These are phyloP conservation scores for Arctostaphylos glauca DNA, from an alignment of 148 eudicot species.

Conservation along the genomic window DNA sequence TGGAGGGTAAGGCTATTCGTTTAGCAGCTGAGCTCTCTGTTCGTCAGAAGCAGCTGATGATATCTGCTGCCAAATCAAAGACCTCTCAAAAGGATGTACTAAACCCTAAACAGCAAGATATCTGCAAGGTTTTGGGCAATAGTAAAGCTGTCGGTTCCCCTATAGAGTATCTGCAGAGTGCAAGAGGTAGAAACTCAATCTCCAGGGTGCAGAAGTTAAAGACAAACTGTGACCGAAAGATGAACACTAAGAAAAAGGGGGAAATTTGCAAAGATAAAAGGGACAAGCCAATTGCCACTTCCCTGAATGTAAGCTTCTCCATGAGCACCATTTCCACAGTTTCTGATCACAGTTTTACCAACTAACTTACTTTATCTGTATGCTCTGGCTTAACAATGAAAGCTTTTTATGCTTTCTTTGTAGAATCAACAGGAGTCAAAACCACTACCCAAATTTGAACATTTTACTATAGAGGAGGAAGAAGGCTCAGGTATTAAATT, in stretches of 20 bases:
- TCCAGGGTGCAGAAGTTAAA: conserved; percentile 38
- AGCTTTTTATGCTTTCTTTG: conserved; percentile 19
- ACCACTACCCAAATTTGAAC: conserved; percentile 60
- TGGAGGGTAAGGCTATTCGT: conserved; percentile 20
- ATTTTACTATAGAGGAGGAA: conserved; percentile 71
- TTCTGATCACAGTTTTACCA: conserved; percentile 6
- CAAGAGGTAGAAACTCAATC: conserved; percentile 27
- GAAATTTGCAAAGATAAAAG: conserved; percentile 36
- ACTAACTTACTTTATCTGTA: background rate
- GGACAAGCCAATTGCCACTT: conserved; percentile 24
- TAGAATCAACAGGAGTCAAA: conserved; percentile 45
- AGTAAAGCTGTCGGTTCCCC: conserved; percentile 19
- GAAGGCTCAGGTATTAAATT: conserved; percentile 86
- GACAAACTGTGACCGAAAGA: conserved; percentile 21
- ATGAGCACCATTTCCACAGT: conserved; percentile 7
- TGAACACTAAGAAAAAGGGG: conserved; percentile 30
- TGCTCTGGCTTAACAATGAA: conserved; percentile 13
- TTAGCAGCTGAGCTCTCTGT: conserved; percentile 18
- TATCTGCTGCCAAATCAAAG: conserved; percentile 22
- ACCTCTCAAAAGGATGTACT: conserved; percentile 27
- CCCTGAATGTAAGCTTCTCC: conserved; percentile 37
- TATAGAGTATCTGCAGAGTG: conserved; percentile 22
- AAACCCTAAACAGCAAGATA: conserved; percentile 21
- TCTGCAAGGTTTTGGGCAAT: conserved; percentile 23
- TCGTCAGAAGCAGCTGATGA: conserved; percentile 25